Evolutionary conservation across 805 yeast genomes (phyloP).

Genomic region (Cyberlindnera xylosilytica): DNA sequence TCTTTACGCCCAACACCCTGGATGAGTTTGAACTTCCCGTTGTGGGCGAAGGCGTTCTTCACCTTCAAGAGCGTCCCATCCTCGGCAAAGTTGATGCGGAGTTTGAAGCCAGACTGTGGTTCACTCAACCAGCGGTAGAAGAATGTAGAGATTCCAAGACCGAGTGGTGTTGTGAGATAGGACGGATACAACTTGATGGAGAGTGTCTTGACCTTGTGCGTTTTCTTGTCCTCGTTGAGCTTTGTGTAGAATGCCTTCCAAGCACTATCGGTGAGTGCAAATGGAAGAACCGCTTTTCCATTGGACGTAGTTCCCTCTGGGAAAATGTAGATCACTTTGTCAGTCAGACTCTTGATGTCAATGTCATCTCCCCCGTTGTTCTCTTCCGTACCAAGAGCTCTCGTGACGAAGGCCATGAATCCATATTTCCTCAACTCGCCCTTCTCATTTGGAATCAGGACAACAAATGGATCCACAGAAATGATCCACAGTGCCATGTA

Average conservation of each 20-base stretch:
- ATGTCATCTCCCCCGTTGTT: constrained; percentile 1
- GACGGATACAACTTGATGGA: constrained; percentile 30
- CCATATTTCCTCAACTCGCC: constrained; percentile 32
- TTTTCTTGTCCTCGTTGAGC: background rate
- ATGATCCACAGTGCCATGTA: constrained; percentile 34
- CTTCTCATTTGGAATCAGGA: constrained; percentile 32
- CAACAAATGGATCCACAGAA: constrained; percentile 26
- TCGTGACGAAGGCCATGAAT: constrained; percentile 29
- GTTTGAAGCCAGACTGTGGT: constrained; percentile 23
- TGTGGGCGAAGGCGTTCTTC: constrained; percentile 34
- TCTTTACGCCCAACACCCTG: constrained; percentile 38
- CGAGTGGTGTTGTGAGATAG: constrained; percentile 32
- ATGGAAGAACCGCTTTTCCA: constrained; percentile 70
- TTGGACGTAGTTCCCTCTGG: constrained; percentile 86
- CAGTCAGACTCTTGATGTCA: constrained; percentile 24
- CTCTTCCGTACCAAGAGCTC: constrained; percentile 7
- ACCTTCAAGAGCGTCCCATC: constrained; percentile 26
- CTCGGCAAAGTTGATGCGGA: constrained; percentile 23
- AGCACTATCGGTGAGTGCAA: constrained; percentile 31
- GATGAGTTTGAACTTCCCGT: constrained; percentile 48
- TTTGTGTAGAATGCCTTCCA: constrained; percentile 20
- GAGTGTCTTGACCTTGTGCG: constrained; percentile 23
- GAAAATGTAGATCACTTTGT: constrained; percentile 52
- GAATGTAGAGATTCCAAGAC: constrained; percentile 14
- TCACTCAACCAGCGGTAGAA: constrained; percentile 22